These are phyloP conservation scores for Fimicolochytrium jonesii DNA, from an alignment of 192 early-diverging fungal species.

Conservation along the genomic window DNA sequence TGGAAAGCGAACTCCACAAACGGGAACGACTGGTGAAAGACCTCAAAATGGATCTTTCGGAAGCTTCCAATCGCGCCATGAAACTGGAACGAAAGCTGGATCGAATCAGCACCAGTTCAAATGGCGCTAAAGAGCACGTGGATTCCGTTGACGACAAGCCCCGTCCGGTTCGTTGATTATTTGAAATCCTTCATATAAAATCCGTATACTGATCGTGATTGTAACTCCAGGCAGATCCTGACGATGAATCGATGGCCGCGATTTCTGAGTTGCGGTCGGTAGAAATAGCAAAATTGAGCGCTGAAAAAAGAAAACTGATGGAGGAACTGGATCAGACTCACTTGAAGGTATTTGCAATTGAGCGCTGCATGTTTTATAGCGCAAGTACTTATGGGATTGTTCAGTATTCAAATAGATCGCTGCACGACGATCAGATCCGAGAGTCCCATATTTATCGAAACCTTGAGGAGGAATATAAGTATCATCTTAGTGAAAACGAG, in stretches of 20 bases:
- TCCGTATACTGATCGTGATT: not conserved
- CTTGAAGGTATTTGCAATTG: constrained; percentile 18
- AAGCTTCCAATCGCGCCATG: not conserved
- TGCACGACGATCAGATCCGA: constrained; percentile 22
- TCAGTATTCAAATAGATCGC: too few relatives aligned
- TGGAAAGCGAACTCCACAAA: not conserved
- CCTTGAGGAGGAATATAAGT: constrained; percentile 35
- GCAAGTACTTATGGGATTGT: too few relatives aligned
- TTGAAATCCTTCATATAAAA: too few relatives aligned
- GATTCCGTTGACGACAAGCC: not conserved
- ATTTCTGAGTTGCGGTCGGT: constrained; percentile 25
- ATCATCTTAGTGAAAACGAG: constrained; percentile 23
- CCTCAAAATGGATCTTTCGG: not conserved
- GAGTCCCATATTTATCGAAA: constrained; percentile 18
- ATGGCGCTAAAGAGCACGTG: not conserved
- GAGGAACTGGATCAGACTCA: constrained; percentile 28
- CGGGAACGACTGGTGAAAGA: not conserved
- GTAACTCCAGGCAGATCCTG: not conserved
- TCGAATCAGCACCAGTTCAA: constrained; percentile 1
- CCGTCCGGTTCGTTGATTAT: not conserved
- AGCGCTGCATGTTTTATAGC: too few relatives aligned
- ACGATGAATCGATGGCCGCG: not conserved
- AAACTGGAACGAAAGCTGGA: constrained; percentile 7
- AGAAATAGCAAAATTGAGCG: constrained; percentile 31
- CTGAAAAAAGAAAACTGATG: constrained; percentile 20